Evolutionary conservation across 2,329 filamentous ascomycete genomes (phyloP), one percentile per base, ranked within the genome.

Genomic region (Cephalotrichum gorgonifer): DNA sequence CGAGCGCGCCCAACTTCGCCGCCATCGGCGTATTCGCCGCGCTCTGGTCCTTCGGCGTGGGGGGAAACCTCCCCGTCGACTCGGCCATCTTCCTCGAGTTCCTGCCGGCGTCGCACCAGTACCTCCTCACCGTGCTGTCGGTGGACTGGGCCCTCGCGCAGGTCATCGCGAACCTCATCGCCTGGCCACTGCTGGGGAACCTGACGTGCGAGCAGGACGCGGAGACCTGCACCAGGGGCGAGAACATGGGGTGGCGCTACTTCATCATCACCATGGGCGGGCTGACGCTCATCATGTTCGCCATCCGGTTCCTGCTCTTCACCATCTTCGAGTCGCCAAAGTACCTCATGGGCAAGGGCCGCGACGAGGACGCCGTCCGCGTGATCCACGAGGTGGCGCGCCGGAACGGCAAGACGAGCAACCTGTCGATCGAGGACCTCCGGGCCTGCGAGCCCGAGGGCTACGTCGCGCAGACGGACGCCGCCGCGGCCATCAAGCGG

Each of bases 1-100:
- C 83, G 4, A 79, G 76, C 1, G 74, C 78, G 51, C 83, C 84
- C 2, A 84, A 73, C 53, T 89, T 82, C 81, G 65, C 74, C 2
- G 74, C 76, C 1, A 69, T 87, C 12, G 81, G 78, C 0, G 62
- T 83, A 22, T 85, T 86, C 57, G 73, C 83, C 27, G 75, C 74
- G 12, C 61, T 86, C 1, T 64, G 65, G 50, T 67, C 66, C 52
- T 62, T 67, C 3, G 70, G 71, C 1, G 69, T 66, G 6, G 71
- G 71, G 15, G 73, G 73, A 7, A 76, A 76, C 49, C 63, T 75
- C 8, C 68, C 73, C 15, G 67, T 76, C 43, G 73, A 76, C 58
- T 71, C 68, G 28, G 70, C 71, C 52, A 70, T 77, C 38, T 75
- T 76, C 55, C 61, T 76, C 20, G 73, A 77, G 51, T 75, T 73